These are phyloP conservation scores for Anisodus acutangulus DNA, from an alignment of 257 asterid genomes.

Conservation along the genomic window DNA sequence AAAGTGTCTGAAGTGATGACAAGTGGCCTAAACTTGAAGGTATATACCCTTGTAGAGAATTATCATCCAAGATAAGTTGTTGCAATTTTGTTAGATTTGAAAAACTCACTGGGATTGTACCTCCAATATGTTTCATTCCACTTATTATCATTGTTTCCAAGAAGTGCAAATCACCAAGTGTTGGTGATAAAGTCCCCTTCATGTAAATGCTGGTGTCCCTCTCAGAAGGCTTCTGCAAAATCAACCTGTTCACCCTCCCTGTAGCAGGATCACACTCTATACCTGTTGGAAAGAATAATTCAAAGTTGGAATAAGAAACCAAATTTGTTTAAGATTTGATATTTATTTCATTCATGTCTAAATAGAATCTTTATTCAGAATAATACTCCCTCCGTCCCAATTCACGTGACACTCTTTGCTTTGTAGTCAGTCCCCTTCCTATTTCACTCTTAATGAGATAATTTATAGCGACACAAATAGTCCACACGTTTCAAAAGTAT, in stretches of 20 bases:
- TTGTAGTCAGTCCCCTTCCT: too few relatives aligned
- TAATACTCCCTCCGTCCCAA: too few relatives aligned
- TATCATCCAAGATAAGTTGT: constrained; percentile 78
- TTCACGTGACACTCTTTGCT: too few relatives aligned
- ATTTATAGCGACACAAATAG: too few relatives aligned
- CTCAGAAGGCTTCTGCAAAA: constrained; percentile 58
- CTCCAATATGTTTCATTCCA: constrained; percentile 72
- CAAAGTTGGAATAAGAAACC: too few relatives aligned
- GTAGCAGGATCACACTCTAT: constrained; percentile 63
- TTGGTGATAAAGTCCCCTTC: constrained; percentile 73
- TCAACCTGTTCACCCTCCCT: constrained; percentile 65
- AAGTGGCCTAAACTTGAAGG: constrained; percentile 60
- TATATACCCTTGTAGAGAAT: constrained; percentile 61
- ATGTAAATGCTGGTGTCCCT: constrained; percentile 47
- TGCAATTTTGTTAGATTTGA: constrained; percentile 62
- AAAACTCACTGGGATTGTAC: constrained; percentile 60
- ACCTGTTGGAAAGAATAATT: too few relatives aligned
- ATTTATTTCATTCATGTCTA: too few relatives aligned
- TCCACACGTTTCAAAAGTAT: too few relatives aligned
- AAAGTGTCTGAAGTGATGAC: constrained; percentile 56
- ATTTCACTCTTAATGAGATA: too few relatives aligned
- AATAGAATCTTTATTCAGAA: too few relatives aligned
- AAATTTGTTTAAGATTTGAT: too few relatives aligned
- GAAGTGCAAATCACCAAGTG: constrained; percentile 58
- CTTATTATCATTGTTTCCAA: constrained; percentile 71